phyloP scores from a whole-genome alignment of 1,139 yeast genomes.

The Debaryomyces psychrophilus region DNA sequence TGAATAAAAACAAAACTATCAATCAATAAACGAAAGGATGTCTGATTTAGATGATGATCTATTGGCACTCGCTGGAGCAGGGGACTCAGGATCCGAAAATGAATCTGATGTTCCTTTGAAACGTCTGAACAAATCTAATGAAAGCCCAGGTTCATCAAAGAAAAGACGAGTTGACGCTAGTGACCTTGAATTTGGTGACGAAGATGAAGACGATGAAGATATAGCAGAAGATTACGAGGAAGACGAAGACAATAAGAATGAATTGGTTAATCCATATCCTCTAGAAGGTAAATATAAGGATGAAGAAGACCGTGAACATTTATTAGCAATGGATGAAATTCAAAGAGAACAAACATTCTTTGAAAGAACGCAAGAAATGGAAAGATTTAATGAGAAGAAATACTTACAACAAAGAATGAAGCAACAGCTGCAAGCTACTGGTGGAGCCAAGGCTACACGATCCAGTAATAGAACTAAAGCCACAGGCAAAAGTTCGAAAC shows the following conservation, averaged over 20 bases:
- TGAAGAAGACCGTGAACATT: conserved; percentile 68
- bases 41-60: conserved; percentile 85
- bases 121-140: conserved; percentile 18
- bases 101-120: conserved; percentile 28
- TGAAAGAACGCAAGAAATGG: conserved; percentile 92
- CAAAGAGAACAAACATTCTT: conserved; percentile 88
- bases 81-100: conserved; percentile 32
- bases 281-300: conserved; percentile 88
- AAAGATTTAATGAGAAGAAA: conserved; percentile 78
- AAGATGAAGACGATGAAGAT: conserved; percentile 44
- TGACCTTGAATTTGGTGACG: conserved; percentile 24
- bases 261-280: conserved; percentile 78
- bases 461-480: conserved; percentile 33
- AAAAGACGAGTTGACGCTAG: conserved; percentile 20
- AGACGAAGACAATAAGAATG: conserved; percentile 28
- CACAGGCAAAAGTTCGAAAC: conserved; percentile 32
- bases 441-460: conserved; percentile 28
- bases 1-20: not conserved
- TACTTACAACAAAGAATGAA: conserved; percentile 80
- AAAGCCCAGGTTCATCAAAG: conserved; percentile 24
- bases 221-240: conserved; percentile 35
- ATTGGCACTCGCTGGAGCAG: conserved; percentile 81
- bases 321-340: conserved; percentile 84
- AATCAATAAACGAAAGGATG: conserved; percentile 24
- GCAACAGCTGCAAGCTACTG: conserved; percentile 45